Percentiles rank a stretch among this genome's conserved stretches.
phyloP scores from a whole-genome alignment of 495 filamentous ascomycete species.

The Neurospora sublineolata region DNA sequence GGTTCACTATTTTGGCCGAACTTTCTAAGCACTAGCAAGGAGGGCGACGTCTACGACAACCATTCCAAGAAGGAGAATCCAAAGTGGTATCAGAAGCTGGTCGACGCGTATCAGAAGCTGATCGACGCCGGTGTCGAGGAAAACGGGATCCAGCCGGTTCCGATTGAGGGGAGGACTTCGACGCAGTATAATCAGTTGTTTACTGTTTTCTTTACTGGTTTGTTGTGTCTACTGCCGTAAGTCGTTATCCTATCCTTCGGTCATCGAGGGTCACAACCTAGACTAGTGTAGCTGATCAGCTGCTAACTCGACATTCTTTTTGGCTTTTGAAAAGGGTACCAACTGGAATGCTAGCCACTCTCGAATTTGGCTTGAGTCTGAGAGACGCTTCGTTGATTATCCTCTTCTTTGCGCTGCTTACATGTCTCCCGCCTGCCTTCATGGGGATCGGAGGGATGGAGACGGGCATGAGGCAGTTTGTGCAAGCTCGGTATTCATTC shows the following conservation, averaged over 20 bases:
- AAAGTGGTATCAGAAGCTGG: conserved; percentile 27
- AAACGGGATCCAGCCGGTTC: conserved; percentile 43
- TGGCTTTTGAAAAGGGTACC: conserved; percentile 25
- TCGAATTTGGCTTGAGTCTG: conserved; percentile 39
- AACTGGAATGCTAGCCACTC: conserved; percentile 42
- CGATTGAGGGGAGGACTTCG: conserved; percentile 38
- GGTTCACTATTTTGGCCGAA: not conserved
- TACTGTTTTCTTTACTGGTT: conserved; percentile 34
- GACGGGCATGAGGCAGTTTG: conserved; percentile 45
- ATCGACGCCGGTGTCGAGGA: conserved; percentile 39
- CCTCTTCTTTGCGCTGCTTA: conserved; percentile 43
- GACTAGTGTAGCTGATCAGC: not conserved
- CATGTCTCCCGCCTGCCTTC: conserved; percentile 40
- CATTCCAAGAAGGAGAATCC: conserved; percentile 17
- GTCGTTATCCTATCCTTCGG: conserved; percentile 4
- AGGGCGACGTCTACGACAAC: conserved; percentile 24
- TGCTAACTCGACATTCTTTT: not conserved
- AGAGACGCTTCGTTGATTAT: conserved; percentile 44
- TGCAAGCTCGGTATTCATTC: conserved; percentile 44
- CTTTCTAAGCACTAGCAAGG: conserved; percentile 1
- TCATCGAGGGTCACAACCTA: not conserved
- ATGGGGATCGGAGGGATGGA: conserved; percentile 40
- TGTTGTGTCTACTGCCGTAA: conserved; percentile 34
- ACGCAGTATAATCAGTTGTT: conserved; percentile 41
- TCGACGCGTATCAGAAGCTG: conserved; percentile 35